Percentiles rank a stretch among this genome's conserved stretches.
Conservation (phyloP, 202 grass and related monocot genomes). For the Saccharum hybrid region DNA sequence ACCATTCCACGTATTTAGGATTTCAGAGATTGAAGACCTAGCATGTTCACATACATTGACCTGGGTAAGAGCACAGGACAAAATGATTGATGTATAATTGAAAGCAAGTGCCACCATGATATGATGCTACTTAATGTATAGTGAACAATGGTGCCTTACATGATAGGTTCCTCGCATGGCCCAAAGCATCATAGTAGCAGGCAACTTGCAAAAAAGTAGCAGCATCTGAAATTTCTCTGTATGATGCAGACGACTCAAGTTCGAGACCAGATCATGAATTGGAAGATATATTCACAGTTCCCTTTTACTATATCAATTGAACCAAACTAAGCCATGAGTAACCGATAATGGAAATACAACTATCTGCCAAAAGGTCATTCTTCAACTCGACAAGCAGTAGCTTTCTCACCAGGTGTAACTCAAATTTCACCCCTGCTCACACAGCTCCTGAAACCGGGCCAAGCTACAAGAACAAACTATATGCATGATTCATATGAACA, state of each 20-base stretch:
- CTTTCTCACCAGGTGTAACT: slow-evolving; percentile 2
- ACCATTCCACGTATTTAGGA: neutral
- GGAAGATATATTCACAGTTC: slow-evolving; percentile 11
- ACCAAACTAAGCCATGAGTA: neutral
- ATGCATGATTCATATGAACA: slow-evolving; percentile 5
- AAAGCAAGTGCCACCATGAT: neutral
- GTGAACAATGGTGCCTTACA: slow-evolving; percentile 7
- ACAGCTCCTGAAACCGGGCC: slow-evolving; percentile 62
- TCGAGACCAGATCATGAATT: slow-evolving; percentile 22
- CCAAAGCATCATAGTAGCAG: neutral
- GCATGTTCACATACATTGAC: neutral
- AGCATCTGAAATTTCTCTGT: neutral
- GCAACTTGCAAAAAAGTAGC: neutral
- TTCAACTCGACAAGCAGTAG: slow-evolving; percentile 18
- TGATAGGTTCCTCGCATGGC: neutral
- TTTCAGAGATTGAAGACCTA: neutral
- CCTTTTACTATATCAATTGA: slow-evolving; percentile 6
- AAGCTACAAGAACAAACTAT: slow-evolving; percentile 56
- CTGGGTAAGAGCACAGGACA: neutral
- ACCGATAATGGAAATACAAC: neutral
- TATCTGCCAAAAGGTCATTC: neutral
- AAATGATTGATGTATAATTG: neutral
- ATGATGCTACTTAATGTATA: slow-evolving; percentile 7
- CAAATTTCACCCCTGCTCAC: slow-evolving; percentile 46
- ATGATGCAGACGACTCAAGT: slow-evolving; percentile 20